Percentiles rank a stretch among this genome's conserved stretches.
phyloP scores from a whole-genome alignment of 148 eudicot species.

The Amaranthus palmeri region DNA sequence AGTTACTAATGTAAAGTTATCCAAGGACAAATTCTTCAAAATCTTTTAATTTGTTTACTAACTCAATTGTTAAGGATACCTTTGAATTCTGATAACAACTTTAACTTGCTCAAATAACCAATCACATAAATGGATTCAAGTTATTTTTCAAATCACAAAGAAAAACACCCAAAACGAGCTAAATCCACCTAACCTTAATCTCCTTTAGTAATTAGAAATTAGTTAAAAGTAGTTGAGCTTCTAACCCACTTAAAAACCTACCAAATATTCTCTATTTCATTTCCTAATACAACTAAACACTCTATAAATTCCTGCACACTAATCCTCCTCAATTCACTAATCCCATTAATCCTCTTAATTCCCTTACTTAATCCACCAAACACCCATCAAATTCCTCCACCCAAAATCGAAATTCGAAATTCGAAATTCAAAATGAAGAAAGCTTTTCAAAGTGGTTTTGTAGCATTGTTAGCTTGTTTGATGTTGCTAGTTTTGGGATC shows the following conservation, averaged over 20 bases:
- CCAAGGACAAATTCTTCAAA: neutral
- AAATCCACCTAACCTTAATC: slow-evolving; percentile 22
- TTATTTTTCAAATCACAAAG: neutral
- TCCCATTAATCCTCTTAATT: neutral
- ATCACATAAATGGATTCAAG: slow-evolving; percentile 1
- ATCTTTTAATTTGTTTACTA: neutral
- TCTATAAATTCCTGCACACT: slow-evolving; percentile 35
- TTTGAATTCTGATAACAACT: slow-evolving; percentile 3
- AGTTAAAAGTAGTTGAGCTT: slow-evolving; percentile 54
- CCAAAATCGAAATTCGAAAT: neutral
- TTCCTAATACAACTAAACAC: slow-evolving; percentile 4
- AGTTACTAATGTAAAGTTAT: no score
- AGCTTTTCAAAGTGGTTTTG: slow-evolving; percentile 4
- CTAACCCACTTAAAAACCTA: slow-evolving; percentile 49
- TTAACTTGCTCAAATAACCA: slow-evolving; percentile 1
- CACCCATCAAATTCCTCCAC: neutral
- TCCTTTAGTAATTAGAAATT: slow-evolving; percentile 22
- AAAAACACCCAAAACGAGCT: slow-evolving; percentile 12
- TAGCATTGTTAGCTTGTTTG: slow-evolving; percentile 10
- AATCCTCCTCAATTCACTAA: slow-evolving; percentile 10
- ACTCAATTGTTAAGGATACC: neutral
- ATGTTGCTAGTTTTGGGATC: slow-evolving; percentile 6
- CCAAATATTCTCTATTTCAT: slow-evolving; percentile 17
- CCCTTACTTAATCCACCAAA: neutral
- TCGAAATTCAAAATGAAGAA: neutral